A percentile compares a stretch with the other conserved stretches of the same genome.
Evolutionary conservation across 2,329 filamentous ascomycete species (phyloP).

Genomic region (Colletotrichum gloeosporioides): DNA sequence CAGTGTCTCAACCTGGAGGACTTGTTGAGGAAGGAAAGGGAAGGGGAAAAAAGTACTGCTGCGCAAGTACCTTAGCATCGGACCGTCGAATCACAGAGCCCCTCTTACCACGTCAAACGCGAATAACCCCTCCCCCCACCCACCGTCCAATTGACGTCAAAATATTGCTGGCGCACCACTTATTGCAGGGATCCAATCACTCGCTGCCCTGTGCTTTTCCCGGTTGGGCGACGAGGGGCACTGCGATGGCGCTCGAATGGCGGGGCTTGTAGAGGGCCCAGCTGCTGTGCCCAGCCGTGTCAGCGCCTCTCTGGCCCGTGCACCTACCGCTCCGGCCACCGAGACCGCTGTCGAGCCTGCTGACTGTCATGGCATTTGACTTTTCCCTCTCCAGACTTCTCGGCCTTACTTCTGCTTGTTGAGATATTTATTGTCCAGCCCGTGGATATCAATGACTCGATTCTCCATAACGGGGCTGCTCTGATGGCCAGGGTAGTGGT

Average conservation of each 20-base stretch:
- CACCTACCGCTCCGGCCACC: not conserved
- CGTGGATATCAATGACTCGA: conserved; percentile 11
- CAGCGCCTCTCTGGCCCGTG: not conserved
- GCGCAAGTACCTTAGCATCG: not conserved
- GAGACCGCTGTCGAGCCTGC: not conserved
- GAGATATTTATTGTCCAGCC: conserved; percentile 10
- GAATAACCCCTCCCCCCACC: conserved; percentile 19
- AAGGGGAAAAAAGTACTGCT: not conserved
- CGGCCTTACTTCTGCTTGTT: conserved; percentile 15
- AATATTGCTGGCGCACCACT: conserved; percentile 6
- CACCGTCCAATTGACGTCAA: conserved; percentile 20
- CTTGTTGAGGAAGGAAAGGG: not conserved
- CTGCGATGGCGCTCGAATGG: not conserved
- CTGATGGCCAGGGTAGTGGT: not conserved
- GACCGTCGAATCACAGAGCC: not conserved
- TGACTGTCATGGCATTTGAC: conserved; percentile 16
- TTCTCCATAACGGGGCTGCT: not conserved
- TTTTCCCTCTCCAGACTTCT: conserved; percentile 16
- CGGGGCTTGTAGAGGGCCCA: not conserved
- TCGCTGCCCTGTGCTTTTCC: not conserved
- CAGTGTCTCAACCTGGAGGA: not conserved
- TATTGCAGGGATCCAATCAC: not conserved
- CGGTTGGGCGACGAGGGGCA: not conserved
- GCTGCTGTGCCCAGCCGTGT: not conserved
- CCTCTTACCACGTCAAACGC: conserved; percentile 13